Evolutionary conservation across 73 alveolate genomes (phyloP).

Genomic region (Tetrahymena borealis): DNA sequence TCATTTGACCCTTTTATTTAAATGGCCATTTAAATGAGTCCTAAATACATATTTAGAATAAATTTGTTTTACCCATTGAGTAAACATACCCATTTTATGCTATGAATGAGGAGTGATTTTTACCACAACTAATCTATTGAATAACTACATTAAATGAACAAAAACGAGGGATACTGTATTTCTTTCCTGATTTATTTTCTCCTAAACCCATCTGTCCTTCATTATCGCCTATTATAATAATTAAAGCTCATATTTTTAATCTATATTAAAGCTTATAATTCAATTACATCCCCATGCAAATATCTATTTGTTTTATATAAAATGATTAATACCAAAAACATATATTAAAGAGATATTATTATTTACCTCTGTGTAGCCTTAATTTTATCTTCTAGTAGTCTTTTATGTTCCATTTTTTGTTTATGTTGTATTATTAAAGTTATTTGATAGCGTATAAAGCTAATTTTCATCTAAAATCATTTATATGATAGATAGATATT

Average conservation of each 20-base stretch:
- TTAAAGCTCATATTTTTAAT: neutral
- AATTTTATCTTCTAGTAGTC: neutral
- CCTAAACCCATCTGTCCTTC: constrained; percentile 27
- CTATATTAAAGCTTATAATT: neutral
- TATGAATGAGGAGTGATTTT: neutral
- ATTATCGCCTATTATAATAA: neutral
- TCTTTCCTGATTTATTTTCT: constrained; percentile 4
- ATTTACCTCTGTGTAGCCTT: neutral
- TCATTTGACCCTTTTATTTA: constrained; percentile 10
- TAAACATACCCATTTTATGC: constrained; percentile 31
- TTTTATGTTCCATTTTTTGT: neutral
- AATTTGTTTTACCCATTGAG: constrained; percentile 50
- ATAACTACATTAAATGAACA: constrained; percentile 53
- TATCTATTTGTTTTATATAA: neutral
- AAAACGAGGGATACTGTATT: constrained; percentile 45
- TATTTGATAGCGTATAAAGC: neutral
- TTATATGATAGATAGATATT: neutral
- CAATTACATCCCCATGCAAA: neutral
- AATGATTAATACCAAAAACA: neutral
- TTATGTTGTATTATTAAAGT: neutral
- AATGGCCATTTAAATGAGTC: neutral
- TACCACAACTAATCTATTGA: constrained; percentile 34
- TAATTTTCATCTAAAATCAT: neutral
- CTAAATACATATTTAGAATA: constrained; percentile 44
- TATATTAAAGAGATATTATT: neutral